Base-by-base conservation (phyloP, 2,329 filamentous ascomycete species). In the Setomelanomma holmii region DNA sequence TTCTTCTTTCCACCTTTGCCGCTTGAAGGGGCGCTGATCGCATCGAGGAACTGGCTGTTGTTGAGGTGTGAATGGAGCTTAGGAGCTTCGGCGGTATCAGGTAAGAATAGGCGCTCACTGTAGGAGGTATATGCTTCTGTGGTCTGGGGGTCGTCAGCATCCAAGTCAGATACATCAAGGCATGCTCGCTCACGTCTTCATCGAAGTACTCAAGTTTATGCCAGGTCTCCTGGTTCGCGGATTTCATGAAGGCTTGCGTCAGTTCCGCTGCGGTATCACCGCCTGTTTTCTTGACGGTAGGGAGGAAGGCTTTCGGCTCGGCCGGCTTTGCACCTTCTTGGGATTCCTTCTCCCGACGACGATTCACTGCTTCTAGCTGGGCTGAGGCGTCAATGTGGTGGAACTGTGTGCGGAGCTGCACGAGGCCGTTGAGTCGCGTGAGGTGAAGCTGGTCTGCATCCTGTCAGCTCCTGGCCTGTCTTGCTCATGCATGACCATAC, bases 401-500 rank as follows among this genome's bases (percentile, higher is more conserved):
- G 55, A 96, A 89, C 68, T 97, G 91, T 0, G 95, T 92, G 4
- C 93, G 89, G 68, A 99, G 86, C 71, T 96, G 91, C 36, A 96
- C 89, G 39, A 96, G 85, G 2, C 90, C 89, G 35, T 88, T 86
- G 40, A 96, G 85, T 20, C 89, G 90, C 1, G 91, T 96, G 34
- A 98, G 85, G 76, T 97, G 91, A 8, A 97, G 80, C 69, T 96
- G 87, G 64, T 90, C 90, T 93, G 59, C 27, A 12, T 7, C 20
- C 17, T 2, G 42, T 49, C 23, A 49, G 40, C 14, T 30, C 17
- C 30, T 16, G 22, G 6, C 3, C 2, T 6, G 8, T 19, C 21
- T 14, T n/a, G 6, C 16, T 21, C 23, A 7, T 30, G 11, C 24
- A 4, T 21, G 39, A 46, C 34, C 86, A 64, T 75, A 93, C 91